These are phyloP conservation scores for Arthrobotrys megalospora DNA, from an alignment of 2,329 filamentous ascomycete species.

Conservation along the genomic window DNA sequence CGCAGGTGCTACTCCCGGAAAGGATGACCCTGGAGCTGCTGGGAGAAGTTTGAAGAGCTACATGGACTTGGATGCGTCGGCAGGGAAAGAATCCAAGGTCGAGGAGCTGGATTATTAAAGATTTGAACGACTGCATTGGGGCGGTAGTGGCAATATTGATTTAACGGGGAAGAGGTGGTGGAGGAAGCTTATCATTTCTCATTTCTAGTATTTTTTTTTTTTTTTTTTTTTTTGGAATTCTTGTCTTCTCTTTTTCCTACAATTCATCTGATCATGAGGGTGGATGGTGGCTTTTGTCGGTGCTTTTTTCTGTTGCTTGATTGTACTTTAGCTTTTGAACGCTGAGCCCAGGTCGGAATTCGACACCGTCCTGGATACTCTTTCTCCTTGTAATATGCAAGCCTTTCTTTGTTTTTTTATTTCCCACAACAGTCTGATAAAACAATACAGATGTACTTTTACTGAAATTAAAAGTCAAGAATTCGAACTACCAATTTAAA, in stretches of 20 bases:
- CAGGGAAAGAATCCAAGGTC: constrained; percentile 74
- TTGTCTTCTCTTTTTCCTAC: constrained; percentile 3
- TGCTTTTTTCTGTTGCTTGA: constrained; percentile 10
- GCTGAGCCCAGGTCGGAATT: neutral
- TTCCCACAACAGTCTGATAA: constrained; percentile 9
- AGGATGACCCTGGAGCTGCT: constrained; percentile 85
- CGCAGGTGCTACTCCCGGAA: constrained; percentile 82
- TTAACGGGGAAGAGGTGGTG: neutral
- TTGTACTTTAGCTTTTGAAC: constrained; percentile 22
- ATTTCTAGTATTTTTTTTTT: neutral
- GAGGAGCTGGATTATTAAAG: constrained; percentile 91
- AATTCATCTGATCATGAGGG: constrained; percentile 10
- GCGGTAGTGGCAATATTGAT: constrained; percentile 26
- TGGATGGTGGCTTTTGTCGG: constrained; percentile 50
- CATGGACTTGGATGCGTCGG: constrained; percentile 92
- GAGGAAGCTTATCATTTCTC: neutral
- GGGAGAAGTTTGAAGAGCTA: constrained; percentile 96
- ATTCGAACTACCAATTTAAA: neutral
- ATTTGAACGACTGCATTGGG: neutral
- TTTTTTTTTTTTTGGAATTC: constrained; percentile 4
- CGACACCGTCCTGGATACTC: neutral
- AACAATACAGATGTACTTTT: constrained; percentile 44
- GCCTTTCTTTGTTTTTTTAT: constrained; percentile 24
- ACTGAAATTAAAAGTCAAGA: constrained; percentile 28
- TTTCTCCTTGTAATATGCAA: constrained; percentile 25